Percentiles rank a stretch among this genome's conserved stretches.
Conservation (phyloP, 176 grass and related monocot genomes). For the Carex myosuroides region DNA sequence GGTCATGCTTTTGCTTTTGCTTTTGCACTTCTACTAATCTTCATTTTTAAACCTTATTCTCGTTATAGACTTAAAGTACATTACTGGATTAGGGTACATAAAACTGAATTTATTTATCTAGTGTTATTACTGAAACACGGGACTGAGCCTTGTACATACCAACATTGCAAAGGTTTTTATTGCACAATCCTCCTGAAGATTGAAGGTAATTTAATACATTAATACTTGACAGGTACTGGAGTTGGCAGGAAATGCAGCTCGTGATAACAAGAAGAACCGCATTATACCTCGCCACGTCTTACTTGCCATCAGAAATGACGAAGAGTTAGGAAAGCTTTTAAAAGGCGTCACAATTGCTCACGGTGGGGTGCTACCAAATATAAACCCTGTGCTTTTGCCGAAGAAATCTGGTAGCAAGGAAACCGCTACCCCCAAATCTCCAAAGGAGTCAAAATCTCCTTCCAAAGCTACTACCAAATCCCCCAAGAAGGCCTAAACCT, state of each 20-base stretch:
- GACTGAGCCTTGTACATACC: not conserved
- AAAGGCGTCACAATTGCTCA: conserved; percentile 70
- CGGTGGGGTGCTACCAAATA: conserved; percentile 72
- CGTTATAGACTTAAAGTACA: not conserved
- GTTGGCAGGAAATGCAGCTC: conserved; percentile 67
- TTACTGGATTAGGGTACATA: not conserved
- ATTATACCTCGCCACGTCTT: conserved; percentile 72
- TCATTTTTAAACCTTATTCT: not conserved
- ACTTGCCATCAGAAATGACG: conserved; percentile 72
- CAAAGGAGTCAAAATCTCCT: conserved; percentile 50
- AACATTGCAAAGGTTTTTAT: not conserved
- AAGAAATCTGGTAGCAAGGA: conserved; percentile 54
- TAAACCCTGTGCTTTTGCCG: conserved; percentile 71
- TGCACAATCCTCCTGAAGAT: not conserved
- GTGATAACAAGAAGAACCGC: conserved; percentile 79
- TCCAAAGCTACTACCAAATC: conserved; percentile 55
- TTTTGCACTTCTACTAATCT: not conserved
- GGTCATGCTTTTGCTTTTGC: not conserved
- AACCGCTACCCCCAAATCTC: conserved; percentile 31
- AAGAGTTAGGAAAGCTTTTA: conserved; percentile 71
- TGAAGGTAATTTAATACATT: not conserved
- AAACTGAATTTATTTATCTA: not conserved
- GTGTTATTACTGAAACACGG: not conserved
- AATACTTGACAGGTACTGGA: conserved; percentile 40
- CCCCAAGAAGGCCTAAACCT: conserved; percentile 42